Percentiles rank a stretch among this genome's conserved stretches.
phyloP scores from a whole-genome alignment of 2,329 filamentous ascomycete genomes.

The Ascochyta viciae-villosae region DNA sequence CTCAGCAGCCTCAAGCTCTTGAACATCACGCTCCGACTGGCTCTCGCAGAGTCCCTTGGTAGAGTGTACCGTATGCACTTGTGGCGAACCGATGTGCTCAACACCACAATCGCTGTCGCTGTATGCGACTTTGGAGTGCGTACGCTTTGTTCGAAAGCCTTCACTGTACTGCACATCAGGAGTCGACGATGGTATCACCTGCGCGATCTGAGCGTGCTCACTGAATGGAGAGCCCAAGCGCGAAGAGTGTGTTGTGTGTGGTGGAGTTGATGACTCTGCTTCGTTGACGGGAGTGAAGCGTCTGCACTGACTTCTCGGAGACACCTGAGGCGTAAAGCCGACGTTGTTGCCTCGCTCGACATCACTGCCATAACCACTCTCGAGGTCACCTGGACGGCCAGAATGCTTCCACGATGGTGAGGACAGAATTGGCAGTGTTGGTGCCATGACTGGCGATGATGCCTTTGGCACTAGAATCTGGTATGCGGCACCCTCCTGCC shows the following conservation, averaged over 20 bases:
- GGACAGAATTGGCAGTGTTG: constrained; percentile 21
- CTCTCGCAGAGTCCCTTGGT: too few relatives aligned
- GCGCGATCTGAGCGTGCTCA: constrained; percentile 3
- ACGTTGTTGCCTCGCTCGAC: constrained; percentile 48
- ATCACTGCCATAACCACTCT: constrained; percentile 54
- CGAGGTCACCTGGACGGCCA: constrained; percentile 33
- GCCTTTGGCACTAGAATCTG: not conserved
- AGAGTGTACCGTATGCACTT: not conserved
- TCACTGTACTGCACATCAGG: constrained; percentile 18
- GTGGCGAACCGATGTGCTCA: not conserved
- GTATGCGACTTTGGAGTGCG: constrained; percentile 32
- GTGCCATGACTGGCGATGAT: constrained; percentile 15
- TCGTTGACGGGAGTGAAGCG: constrained; percentile 52
- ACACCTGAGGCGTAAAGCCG: constrained; percentile 50
- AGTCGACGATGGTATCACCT: constrained; percentile 23
- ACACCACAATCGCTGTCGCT: not conserved
- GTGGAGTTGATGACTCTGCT: constrained; percentile 21
- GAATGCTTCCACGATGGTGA: constrained; percentile 21
- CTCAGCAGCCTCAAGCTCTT: constrained; percentile 43
- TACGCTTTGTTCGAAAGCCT: constrained; percentile 34
- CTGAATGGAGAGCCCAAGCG: constrained; percentile 19
- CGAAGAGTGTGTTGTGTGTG: constrained; percentile 15
- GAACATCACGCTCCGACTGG: not conserved
- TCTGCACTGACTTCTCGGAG: constrained; percentile 42
- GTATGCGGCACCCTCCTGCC: constrained; percentile 31